phyloP scores from a whole-genome alignment of 208 protist genomes.

The Trypanosoma scelopori region DNA sequence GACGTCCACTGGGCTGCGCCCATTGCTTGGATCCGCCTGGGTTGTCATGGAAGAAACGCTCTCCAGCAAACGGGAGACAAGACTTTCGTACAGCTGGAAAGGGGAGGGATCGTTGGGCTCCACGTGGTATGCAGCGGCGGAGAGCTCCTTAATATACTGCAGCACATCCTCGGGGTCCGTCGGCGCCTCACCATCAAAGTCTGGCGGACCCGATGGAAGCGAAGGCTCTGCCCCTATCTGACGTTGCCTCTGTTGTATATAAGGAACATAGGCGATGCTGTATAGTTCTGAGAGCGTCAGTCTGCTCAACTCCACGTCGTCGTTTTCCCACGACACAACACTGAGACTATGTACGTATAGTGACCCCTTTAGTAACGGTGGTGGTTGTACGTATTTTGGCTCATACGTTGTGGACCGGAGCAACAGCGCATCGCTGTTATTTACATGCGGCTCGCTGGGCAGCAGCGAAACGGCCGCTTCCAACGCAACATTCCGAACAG shows the following conservation, averaged over 20 bases:
- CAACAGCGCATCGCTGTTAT: slow-evolving; percentile 43
- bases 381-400: slow-evolving; percentile 47
- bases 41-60: slow-evolving; percentile 5
- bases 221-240: slow-evolving; percentile 22
- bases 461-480: slow-evolving; percentile 36
- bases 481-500: neutral
- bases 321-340: slow-evolving; percentile 30
- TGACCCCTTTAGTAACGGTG: slow-evolving; percentile 48
- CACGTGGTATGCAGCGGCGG: slow-evolving; percentile 18
- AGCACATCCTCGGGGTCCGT: slow-evolving; percentile 62
- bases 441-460: slow-evolving; percentile 36
- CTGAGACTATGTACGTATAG: slow-evolving; percentile 68
- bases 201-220: slow-evolving; percentile 58
- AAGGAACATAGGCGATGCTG: slow-evolving; percentile 54
- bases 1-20: slow-evolving; percentile 1
- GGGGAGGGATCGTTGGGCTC: slow-evolving; percentile 41
- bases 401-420: slow-evolving; percentile 71
- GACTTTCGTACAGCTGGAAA: slow-evolving; percentile 69
- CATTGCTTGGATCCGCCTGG: slow-evolving; percentile 8
- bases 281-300: slow-evolving; percentile 70
- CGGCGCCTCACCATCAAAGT: slow-evolving; percentile 71
- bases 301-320: slow-evolving; percentile 37
- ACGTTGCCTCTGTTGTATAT: slow-evolving; percentile 38
- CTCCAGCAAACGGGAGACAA: slow-evolving; percentile 40
- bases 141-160: slow-evolving; percentile 68